Evolutionary conservation across 1,139 yeast genomes (phyloP), one percentile per base, ranked within the genome.

Genomic region (Pichia inconspicua): DNA sequence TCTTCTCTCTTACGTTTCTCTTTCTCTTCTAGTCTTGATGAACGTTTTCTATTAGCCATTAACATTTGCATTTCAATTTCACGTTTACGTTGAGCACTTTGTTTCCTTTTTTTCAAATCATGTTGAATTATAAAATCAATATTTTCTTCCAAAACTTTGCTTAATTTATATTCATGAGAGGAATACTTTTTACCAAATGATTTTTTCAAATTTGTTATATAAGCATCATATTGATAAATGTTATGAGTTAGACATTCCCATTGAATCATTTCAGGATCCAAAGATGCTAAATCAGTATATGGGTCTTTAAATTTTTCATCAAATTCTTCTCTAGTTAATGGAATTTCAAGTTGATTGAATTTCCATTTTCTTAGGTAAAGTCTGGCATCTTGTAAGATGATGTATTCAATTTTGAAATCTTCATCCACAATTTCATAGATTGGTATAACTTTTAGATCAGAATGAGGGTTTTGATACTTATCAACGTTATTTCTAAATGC

Each of bases 1-100:
- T 74, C 78, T 47, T 71, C 72, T 46, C 64, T 68, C 49, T 65
- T 70, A 48, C 69, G 72, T 52, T 66, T 67, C 54, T 77, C 80
- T 55, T 72, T 76, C n/a, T 78, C 80, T 58, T 75, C 78, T 39
- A 76, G 59, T 57, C 81, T 64, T 3, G 76, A 70, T 5, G 79
- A 74, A 51, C 75, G 66, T 55, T 76, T 76, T 48, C 80, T 64
- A 19, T 80, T 77, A 1, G 80, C 80, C 62, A 78, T 64, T 46
- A 78, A 61, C 31, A 70, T 68, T 39, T 74, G 74, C 68, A 78
- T 67, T 58, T 77, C 80, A 40, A 74, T 66, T 52, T 77, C 82
- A 56, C 73, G 74, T 54, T 69, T 69, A 52, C 78, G 67, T 47
- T 71, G 70, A 30, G 70, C 61, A 28, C 77, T 65, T 45, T 68